Percentiles rank a stretch among this genome's conserved stretches.
Evolutionary conservation across 768 basidiomycete genomes (phyloP).

Genomic region (Exsudoporus frostii): DNA sequence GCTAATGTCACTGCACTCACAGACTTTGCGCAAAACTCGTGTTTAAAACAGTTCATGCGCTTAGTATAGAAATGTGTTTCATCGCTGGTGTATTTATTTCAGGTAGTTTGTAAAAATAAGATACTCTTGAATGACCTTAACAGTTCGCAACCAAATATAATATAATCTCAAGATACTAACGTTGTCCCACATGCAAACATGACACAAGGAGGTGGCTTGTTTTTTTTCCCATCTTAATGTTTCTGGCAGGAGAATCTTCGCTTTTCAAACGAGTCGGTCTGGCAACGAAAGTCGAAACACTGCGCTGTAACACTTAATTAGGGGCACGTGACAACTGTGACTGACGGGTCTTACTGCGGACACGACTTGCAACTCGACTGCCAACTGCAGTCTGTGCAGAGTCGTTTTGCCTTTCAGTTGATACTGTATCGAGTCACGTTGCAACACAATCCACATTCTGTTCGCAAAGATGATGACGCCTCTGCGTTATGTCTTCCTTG

Average conservation of each 20-base stretch:
- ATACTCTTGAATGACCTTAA: too few relatives aligned
- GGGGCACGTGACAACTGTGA: neutral
- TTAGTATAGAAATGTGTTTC: slow-evolving; percentile 12
- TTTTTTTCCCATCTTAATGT: neutral
- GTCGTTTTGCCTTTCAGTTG: neutral
- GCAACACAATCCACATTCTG: neutral
- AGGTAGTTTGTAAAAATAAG: too few relatives aligned
- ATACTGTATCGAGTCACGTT: too few relatives aligned
- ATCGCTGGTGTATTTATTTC: neutral
- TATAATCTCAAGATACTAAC: too few relatives aligned
- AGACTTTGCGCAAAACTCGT: slow-evolving; percentile 31
- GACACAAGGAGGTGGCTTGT: too few relatives aligned
- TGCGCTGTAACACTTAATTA: neutral
- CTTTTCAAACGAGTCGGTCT: too few relatives aligned
- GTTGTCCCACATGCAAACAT: too few relatives aligned
- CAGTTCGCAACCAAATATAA: too few relatives aligned
- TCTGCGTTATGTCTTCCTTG: slow-evolving; percentile 53
- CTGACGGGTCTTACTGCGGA: neutral
- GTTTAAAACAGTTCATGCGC: slow-evolving; percentile 29
- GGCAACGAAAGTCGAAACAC: too few relatives aligned
- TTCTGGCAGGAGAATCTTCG: neutral
- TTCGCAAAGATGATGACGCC: slow-evolving; percentile 52
- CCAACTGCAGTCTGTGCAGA: neutral
- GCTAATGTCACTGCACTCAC: slow-evolving; percentile 3
- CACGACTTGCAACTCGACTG: neutral